These are phyloP conservation scores for Puccinia hordei DNA, from an alignment of 1,284 basidiomycete species.

Conservation along the genomic window DNA sequence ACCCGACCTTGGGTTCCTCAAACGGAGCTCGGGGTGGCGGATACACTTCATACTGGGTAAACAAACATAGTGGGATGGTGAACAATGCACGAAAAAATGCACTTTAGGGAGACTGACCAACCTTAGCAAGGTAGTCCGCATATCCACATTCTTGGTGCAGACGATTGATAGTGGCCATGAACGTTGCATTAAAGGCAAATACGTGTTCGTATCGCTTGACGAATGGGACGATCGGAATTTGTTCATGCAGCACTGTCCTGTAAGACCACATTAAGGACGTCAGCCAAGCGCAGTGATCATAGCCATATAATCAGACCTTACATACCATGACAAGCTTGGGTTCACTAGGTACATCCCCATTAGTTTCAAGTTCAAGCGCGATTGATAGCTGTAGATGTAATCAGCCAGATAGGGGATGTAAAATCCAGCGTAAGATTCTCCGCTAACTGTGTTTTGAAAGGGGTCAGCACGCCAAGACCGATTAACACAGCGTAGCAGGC, in stretches of 20 bases:
- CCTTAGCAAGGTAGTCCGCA: slow-evolving; percentile 47
- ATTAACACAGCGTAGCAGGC: background rate
- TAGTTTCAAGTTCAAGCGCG: slow-evolving; percentile 21
- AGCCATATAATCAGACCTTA: background rate
- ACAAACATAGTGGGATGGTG: background rate
- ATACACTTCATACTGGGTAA: slow-evolving; percentile 30
- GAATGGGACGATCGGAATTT: slow-evolving; percentile 30
- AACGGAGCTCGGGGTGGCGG: slow-evolving; percentile 44
- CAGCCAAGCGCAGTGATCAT: background rate
- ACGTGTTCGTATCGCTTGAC: slow-evolving; percentile 46
- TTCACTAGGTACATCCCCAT: slow-evolving; percentile 36
- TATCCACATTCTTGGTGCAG: slow-evolving; percentile 47
- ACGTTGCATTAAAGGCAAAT: slow-evolving; percentile 38
- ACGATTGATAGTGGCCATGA: slow-evolving; percentile 12
- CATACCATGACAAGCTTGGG: slow-evolving; percentile 34
- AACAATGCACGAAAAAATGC: background rate
- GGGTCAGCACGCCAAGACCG: background rate
- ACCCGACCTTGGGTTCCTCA: slow-evolving; percentile 18
- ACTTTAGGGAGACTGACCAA: background rate
- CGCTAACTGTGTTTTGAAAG: slow-evolving; percentile 19
- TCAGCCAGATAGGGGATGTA: slow-evolving; percentile 47
- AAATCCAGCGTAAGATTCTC: slow-evolving; percentile 46
- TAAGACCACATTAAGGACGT: background rate
- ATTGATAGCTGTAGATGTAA: slow-evolving; percentile 42
- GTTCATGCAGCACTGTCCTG: slow-evolving; percentile 34